Conservation (phyloP, 2,329 filamentous ascomycete genomes). For the Plenodomus biglobosus region DNA sequence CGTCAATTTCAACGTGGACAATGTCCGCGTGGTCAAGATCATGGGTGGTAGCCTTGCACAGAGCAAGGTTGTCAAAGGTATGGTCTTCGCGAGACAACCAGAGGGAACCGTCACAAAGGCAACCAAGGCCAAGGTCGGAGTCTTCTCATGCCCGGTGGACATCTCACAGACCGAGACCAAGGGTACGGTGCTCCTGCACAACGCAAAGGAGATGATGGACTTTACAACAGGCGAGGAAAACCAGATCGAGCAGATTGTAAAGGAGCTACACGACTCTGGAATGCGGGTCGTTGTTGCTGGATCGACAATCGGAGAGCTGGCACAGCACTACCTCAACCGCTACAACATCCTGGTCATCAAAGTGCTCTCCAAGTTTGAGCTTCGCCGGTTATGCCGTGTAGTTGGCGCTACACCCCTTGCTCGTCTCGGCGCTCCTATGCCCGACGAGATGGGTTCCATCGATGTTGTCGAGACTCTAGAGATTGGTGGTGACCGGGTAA, state of each 20-base stretch:
- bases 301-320: conserved; percentile 90
- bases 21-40: conserved; percentile 98
- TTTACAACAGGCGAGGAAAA: conserved; percentile 96
- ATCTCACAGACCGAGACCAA: conserved; percentile 97
- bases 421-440: conserved; percentile 94
- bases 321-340: conserved; percentile 96
- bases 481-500: conserved; percentile 96
- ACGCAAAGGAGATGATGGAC: conserved; percentile 97
- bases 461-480: conserved; percentile 96
- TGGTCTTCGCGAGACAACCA: conserved; percentile 98
- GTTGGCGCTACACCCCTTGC: conserved; percentile 96
- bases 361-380: conserved; percentile 96
- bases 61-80: conserved; percentile 91
- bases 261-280: conserved; percentile 93
- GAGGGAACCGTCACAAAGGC: conserved; percentile 88
- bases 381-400: conserved; percentile 90
- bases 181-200: conserved; percentile 94
- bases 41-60: conserved; percentile 97
- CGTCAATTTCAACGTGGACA: conserved; percentile 96
- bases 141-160: conserved; percentile 95
- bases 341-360: conserved; percentile 96
- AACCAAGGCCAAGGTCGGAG: conserved; percentile 88
- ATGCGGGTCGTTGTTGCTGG: conserved; percentile 90
- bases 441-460: conserved; percentile 96
- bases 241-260: conserved; percentile 87